A percentile compares a stretch with the other conserved stretches of the same genome.
phyloP scores from a whole-genome alignment of 208 protist species.

The Naegleria lovaniensis region DNA sequence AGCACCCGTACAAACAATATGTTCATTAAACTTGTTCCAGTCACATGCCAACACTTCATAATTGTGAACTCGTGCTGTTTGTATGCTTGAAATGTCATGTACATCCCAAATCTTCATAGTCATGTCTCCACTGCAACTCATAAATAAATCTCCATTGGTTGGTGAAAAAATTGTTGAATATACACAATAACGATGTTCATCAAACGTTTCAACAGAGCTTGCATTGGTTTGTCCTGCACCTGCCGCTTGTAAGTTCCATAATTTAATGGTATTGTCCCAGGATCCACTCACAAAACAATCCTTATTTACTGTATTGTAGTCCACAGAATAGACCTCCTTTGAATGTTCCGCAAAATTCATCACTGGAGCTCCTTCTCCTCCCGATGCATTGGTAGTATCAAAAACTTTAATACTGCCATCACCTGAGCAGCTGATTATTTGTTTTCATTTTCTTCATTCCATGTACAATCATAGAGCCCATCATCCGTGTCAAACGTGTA shows the following conservation, averaged over 20 bases:
- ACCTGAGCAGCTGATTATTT: conserved; percentile 4
- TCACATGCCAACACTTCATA: conserved; percentile 47
- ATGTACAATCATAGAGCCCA: conserved; percentile 41
- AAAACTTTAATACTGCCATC: conserved; percentile 41
- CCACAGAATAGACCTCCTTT: conserved; percentile 35
- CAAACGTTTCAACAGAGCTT: conserved; percentile 14
- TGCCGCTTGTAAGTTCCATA: neutral
- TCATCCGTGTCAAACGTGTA: conserved; percentile 31
- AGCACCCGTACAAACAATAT: conserved; percentile 46
- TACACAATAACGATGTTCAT: conserved; percentile 36
- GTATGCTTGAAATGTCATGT: neutral
- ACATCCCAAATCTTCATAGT: conserved; percentile 39
- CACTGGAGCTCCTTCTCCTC: neutral
- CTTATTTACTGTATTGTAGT: conserved; percentile 38
- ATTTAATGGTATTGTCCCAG: conserved; percentile 42
- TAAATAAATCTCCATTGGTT: conserved; percentile 29
- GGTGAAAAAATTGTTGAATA: conserved; percentile 37
- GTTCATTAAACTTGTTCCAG: conserved; percentile 49
- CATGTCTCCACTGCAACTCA: conserved; percentile 38
- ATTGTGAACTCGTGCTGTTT: conserved; percentile 28
- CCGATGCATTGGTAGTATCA: conserved; percentile 26
- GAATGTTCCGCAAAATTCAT: conserved; percentile 26
- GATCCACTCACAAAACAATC: conserved; percentile 30
- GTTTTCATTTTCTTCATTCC: conserved; percentile 40
- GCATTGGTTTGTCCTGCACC: neutral